Conservation (phyloP, 202 grass and related monocot species). For the Bolboschoenoplectus hybrid region DNA sequence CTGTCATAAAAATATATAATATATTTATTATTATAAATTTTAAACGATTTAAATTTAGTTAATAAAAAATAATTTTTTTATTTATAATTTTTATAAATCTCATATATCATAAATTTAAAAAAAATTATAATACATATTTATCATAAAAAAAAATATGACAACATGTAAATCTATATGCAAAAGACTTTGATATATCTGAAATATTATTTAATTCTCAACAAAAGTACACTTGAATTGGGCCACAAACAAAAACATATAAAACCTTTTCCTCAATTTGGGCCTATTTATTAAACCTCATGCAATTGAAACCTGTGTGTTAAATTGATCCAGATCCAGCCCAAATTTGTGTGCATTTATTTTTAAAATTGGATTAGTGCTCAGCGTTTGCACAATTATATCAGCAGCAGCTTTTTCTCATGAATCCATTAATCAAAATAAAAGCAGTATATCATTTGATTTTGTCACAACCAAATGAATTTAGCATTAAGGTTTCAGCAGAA, state of each 20-base stretch:
- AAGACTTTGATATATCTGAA: not conserved
- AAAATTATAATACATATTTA: too few relatives aligned
- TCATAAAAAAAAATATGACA: too few relatives aligned
- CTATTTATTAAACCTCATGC: not conserved
- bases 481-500: not conserved
- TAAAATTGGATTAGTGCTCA: not conserved
- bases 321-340: not conserved
- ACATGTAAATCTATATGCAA: not conserved
- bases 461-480: not conserved
- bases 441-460: not conserved
- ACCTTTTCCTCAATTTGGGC: not conserved
- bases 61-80: too few relatives aligned
- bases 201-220: not conserved
- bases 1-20: too few relatives aligned
- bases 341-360: not conserved
- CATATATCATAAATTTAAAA: too few relatives aligned
- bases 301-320: not conserved
- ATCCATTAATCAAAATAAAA: not conserved
- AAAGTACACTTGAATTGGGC: not conserved
- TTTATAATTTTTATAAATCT: too few relatives aligned
- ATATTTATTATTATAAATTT: too few relatives aligned
- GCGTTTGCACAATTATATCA: too few relatives aligned
- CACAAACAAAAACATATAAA: not conserved
- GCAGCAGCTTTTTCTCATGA: not conserved
- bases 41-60: too few relatives aligned